Evolutionary conservation across 2,329 filamentous ascomycete genomes (phyloP), one percentile per base, ranked within the genome.

Genomic region (Dactylonectria macrodidyma): DNA sequence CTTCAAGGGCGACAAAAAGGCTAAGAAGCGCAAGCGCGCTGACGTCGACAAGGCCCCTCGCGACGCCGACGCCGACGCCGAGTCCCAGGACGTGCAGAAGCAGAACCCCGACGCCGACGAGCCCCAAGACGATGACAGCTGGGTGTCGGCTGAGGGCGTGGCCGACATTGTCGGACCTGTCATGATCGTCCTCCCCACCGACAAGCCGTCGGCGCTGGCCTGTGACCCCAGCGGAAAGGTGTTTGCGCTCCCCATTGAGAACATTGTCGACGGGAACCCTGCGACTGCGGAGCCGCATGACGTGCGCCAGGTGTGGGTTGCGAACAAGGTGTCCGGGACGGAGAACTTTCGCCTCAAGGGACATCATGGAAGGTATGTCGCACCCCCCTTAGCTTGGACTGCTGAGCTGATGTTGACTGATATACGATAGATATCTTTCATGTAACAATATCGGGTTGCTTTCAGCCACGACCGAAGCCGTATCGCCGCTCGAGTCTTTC

Each of bases 1-100:
- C 56, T 99, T 99, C 87, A 99, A 99, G 84, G 96, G 96, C 86
- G 96, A 99, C 84, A 98, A 97, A 83, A 96, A 96, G 84, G 84
- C 89, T 67, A 97, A 96, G 83, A 98, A 98, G 86, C 89, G 94
- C 80, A 98, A 97, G 87, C 90, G 93, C 74, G 83, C 87, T 55
- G 84, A 86, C 59, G 84, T 84, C 50, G 85, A 89, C 50, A 83
- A 86, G 67, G 79, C 81, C 12, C 79, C 88, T 50, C 59, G 62
- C 69, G 59, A 73, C 70, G 67, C 30, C 9, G 47, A 61, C n/a
- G 14, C 52, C 47, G 47, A 61, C n/a, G 14, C 52, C 47, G 47
- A 57, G 19, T 52, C 63, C 14, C 51, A 48, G 46, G 63, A 26
- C 10, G 52, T 74, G 34, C 70, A 71, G 34, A 75, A 73, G 57